Evolutionary conservation across 1,139 yeast species (phyloP).

Genomic region (Keqinozyma sinolaborantium): DNA sequence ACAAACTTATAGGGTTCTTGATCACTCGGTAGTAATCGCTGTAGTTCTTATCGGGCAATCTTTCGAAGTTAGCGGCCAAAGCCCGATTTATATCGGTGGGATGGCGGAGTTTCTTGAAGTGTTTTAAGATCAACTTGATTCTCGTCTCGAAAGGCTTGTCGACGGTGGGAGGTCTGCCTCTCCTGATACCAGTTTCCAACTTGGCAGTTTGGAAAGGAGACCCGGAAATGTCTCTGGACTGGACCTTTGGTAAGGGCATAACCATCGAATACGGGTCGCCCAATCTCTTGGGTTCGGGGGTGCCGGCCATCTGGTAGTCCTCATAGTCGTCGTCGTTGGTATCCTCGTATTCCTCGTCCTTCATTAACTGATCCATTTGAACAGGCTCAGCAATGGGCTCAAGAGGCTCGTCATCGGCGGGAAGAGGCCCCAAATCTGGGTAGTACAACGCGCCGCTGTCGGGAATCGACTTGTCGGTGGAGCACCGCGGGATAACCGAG

Average conservation of each 20-base stretch:
- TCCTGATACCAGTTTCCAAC: conserved; percentile 59
- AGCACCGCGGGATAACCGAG: conserved; percentile 52
- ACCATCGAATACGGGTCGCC: neutral
- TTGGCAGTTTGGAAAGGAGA: conserved; percentile 5
- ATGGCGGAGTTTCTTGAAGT: conserved; percentile 69
- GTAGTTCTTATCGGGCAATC: conserved; percentile 70
- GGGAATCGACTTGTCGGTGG: conserved; percentile 35
- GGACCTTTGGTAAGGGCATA: neutral
- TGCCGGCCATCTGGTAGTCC: conserved; percentile 31
- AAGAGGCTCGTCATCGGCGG: conserved; percentile 40
- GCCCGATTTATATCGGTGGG: conserved; percentile 44
- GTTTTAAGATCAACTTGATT: conserved; percentile 80
- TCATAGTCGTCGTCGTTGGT: conserved; percentile 28
- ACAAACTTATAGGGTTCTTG: conserved; percentile 72
- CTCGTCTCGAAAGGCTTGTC: conserved; percentile 93
- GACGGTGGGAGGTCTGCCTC: conserved; percentile 95
- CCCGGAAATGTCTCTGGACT: neutral
- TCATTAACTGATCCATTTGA: conserved; percentile 5
- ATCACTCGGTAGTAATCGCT: conserved; percentile 69
- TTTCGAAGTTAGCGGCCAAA: conserved; percentile 67
- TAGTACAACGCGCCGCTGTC: conserved; percentile 46
- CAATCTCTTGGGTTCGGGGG: neutral
- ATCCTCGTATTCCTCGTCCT: conserved; percentile 26
- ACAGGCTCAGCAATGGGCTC: conserved; percentile 7
- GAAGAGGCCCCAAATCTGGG: conserved; percentile 75